Conservation (phyloP, 2,329 filamentous ascomycete genomes). For the Trichoderma hamatum region DNA sequence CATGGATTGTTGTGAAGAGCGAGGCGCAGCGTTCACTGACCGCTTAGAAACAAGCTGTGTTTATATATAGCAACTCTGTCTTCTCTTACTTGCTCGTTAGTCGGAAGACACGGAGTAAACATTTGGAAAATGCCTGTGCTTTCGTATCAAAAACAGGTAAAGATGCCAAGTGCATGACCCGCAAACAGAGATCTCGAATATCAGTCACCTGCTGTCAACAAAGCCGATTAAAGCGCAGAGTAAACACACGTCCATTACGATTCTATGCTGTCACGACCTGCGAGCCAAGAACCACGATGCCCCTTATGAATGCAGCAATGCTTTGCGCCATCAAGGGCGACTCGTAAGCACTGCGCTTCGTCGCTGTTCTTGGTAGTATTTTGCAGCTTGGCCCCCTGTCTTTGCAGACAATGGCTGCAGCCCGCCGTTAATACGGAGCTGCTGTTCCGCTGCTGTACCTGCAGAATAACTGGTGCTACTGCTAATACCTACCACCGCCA, state of each 20-base stretch:
- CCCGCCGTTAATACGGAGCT: not conserved
- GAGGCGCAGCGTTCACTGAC: not conserved
- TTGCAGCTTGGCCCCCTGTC: not conserved
- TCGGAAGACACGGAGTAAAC: not conserved
- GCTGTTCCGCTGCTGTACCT: not conserved
- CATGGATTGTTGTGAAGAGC: not conserved
- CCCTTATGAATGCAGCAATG: conserved; percentile 18
- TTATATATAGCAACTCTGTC: not conserved
- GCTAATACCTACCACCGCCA: too few relatives aligned
- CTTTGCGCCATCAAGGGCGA: not conserved
- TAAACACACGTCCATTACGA: not conserved
- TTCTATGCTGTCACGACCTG: not conserved
- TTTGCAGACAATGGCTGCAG: not conserved
- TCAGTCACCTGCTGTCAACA: not conserved
- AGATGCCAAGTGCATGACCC: not conserved
- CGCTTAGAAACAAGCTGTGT: not conserved
- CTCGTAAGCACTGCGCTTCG: conserved; percentile 8
- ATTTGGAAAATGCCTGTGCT: not conserved
- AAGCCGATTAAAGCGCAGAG: not conserved
- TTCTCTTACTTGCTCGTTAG: not conserved
- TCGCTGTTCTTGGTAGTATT: conserved; percentile 1
- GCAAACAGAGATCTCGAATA: not conserved
- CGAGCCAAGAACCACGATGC: not conserved
- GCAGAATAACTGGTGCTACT: not conserved
- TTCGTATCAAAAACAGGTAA: not conserved